These are phyloP conservation scores for Aspergillus pseudotamarii DNA, from an alignment of 2,329 filamentous ascomycete genomes.

Conservation along the genomic window DNA sequence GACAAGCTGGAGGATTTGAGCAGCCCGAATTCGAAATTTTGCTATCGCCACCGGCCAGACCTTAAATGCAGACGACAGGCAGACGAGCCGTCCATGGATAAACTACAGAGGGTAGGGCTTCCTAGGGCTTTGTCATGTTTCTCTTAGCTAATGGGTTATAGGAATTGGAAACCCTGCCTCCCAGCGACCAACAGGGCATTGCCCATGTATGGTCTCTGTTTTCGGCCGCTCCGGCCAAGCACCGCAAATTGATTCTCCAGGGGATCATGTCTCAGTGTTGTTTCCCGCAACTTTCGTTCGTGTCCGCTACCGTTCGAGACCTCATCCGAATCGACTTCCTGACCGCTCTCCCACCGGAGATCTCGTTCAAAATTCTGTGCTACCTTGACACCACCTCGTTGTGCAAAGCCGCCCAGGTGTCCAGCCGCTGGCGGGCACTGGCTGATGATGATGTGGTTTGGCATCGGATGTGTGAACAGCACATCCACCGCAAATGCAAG, in stretches of 20 bases:
- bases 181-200: slow-evolving; percentile 89
- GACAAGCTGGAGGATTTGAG: slow-evolving; percentile 47
- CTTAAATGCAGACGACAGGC: slow-evolving; percentile 90
- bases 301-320: slow-evolving; percentile 87
- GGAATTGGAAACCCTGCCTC: slow-evolving; percentile 80
- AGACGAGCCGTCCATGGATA: slow-evolving; percentile 94
- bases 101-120: slow-evolving; percentile 76
- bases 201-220: slow-evolving; percentile 98
- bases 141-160: slow-evolving; percentile 37
- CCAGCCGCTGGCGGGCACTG: slow-evolving; percentile 79
- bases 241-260: slow-evolving; percentile 93
- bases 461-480: slow-evolving; percentile 98
- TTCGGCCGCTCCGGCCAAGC: slow-evolving; percentile 89
- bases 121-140: background rate
- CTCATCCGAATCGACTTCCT: slow-evolving; percentile 98
- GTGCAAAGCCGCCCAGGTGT: slow-evolving; percentile 95
- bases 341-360: slow-evolving; percentile 81
- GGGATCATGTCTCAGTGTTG: slow-evolving; percentile 96
- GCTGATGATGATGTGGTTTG: slow-evolving; percentile 98
- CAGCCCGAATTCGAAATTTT: slow-evolving; percentile 77
- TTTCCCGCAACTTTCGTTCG: slow-evolving; percentile 92
- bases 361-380: slow-evolving; percentile 90
- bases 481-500: slow-evolving; percentile 89
- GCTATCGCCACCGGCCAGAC: slow-evolving; percentile 92
- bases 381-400: slow-evolving; percentile 92